These are phyloP conservation scores for Ustilago trichophora DNA, from an alignment of 1,284 basidiomycete species.

Conservation along the genomic window DNA sequence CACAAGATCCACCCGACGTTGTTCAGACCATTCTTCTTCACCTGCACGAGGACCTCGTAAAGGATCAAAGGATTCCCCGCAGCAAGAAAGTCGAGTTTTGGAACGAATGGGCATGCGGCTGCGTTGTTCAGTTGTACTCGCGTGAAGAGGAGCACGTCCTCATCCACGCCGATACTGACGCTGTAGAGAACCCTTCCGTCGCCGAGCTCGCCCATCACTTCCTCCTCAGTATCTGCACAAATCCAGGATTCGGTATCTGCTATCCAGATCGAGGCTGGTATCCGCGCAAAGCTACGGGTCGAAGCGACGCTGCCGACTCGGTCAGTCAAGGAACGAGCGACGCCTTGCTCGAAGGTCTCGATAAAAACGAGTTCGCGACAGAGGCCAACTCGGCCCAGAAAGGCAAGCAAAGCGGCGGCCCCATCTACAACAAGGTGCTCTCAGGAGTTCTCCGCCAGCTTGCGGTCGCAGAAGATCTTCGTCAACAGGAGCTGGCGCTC, in stretches of 20 bases:
- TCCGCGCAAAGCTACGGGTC: slow-evolving; percentile 65
- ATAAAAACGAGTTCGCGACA: slow-evolving; percentile 56
- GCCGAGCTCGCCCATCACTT: slow-evolving; percentile 88
- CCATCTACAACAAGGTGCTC: slow-evolving; percentile 84
- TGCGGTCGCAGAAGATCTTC: slow-evolving; percentile 81
- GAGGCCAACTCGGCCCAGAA: slow-evolving; percentile 68
- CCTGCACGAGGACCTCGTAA: slow-evolving; percentile 58
- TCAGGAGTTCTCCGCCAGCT: slow-evolving; percentile 78
- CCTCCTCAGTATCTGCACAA: slow-evolving; percentile 83
- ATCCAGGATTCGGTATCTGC: slow-evolving; percentile 83
- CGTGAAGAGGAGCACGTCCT: slow-evolving; percentile 51
- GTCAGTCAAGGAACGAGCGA: slow-evolving; percentile 21
- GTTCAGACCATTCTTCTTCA: slow-evolving; percentile 55
- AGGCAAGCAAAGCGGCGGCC: slow-evolving; percentile 17
- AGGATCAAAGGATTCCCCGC: slow-evolving; percentile 51
- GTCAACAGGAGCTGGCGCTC: slow-evolving; percentile 84
- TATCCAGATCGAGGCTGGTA: slow-evolving; percentile 93
- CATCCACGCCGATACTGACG: slow-evolving; percentile 23
- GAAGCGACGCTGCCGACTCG: not conserved
- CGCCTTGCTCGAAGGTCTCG: not conserved
- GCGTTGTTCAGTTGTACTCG: slow-evolving; percentile 54
- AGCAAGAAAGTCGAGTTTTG: slow-evolving; percentile 54
- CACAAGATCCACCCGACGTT: slow-evolving; percentile 50
- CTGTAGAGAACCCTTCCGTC: slow-evolving; percentile 63
- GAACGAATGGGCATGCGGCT: slow-evolving; percentile 56